These are phyloP conservation scores for Syncephalastrum sp. DNA, from an alignment of 371 early-diverging fungal genomes.

Conservation along the genomic window DNA sequence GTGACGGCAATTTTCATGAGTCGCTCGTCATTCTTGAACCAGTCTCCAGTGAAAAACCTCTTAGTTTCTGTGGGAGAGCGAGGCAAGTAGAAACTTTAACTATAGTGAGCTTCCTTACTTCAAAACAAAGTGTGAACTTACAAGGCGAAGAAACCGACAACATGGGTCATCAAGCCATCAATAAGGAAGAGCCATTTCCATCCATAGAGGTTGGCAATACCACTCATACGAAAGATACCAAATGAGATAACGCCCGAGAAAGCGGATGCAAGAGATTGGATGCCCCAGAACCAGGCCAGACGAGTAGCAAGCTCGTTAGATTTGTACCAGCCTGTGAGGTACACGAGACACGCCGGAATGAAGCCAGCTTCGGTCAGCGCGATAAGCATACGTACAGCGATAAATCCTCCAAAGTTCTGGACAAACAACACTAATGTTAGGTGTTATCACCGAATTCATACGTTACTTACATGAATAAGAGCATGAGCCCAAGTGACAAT, in stretches of 20 bases:
- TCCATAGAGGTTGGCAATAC: conserved; percentile 47
- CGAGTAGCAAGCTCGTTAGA: conserved; percentile 53
- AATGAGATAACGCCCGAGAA: conserved; percentile 55
- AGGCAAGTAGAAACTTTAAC: conserved; percentile 45
- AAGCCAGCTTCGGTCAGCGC: conserved; percentile 51
- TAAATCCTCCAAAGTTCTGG: conserved; percentile 22
- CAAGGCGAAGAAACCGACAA: conserved; percentile 41
- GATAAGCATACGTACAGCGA: conserved; percentile 24
- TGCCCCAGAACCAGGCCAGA: conserved; percentile 57
- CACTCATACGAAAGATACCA: conserved; percentile 52
- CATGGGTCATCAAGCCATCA: conserved; percentile 46
- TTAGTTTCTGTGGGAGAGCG: conserved; percentile 31
- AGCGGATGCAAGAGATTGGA: conserved; percentile 52
- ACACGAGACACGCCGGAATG: conserved; percentile 54
- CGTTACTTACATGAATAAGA: conserved; percentile 17
- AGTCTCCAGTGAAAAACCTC: conserved; percentile 33
- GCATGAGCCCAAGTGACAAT: conserved; percentile 43
- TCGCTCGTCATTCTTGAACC: conserved; percentile 23
- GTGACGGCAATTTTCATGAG: conserved; percentile 44
- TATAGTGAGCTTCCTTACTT: neutral
- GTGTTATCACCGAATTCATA: neutral
- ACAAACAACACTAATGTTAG: neutral
- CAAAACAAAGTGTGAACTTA: conserved; percentile 9
- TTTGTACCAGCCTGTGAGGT: conserved; percentile 60
- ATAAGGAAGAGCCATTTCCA: conserved; percentile 57